A percentile compares a stretch with the other conserved stretches of the same genome.
These are phyloP conservation scores for Davidsoniella eucalypti DNA, from an alignment of 2,329 filamentous ascomycete genomes.

Conservation along the genomic window DNA sequence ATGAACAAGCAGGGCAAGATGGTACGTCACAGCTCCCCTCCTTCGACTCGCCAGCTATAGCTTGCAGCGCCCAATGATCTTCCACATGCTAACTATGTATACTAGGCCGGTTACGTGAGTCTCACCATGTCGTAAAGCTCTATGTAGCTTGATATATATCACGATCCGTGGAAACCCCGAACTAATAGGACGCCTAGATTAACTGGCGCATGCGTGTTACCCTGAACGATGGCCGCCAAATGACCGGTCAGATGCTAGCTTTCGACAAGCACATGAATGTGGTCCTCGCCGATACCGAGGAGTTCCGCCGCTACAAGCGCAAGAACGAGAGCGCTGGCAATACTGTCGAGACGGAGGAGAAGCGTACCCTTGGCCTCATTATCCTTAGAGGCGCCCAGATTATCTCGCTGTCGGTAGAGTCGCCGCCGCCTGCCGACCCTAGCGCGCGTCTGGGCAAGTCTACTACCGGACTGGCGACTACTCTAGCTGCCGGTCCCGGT, in stretches of 20 bases:
- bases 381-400: conserved; percentile 92
- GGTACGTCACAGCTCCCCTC: conserved; percentile 45
- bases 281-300: conserved; percentile 94
- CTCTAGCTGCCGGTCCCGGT: conserved; percentile 68
- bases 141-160: neutral
- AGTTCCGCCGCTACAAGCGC: conserved; percentile 82
- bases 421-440: conserved; percentile 85
- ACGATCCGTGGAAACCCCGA: neutral
- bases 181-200: conserved; percentile 44
- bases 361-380: conserved; percentile 86
- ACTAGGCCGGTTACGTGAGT: conserved; percentile 56
- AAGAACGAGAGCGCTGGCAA: conserved; percentile 54
- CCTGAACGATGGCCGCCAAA: conserved; percentile 84
- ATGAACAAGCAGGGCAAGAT: conserved; percentile 95
- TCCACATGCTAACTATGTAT: conserved; percentile 1
- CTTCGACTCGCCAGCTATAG: conserved; percentile 15
- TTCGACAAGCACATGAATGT: conserved; percentile 99
- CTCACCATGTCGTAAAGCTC: conserved; percentile 11
- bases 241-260: conserved; percentile 95
- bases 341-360: conserved; percentile 81
- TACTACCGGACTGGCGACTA: conserved; percentile 48
- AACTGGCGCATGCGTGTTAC: conserved; percentile 99
- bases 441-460: conserved; percentile 72
- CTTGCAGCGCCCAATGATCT: neutral
- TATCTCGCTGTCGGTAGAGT: conserved; percentile 87